A percentile compares a stretch with the other conserved stretches of the same genome.
Conservation (phyloP, 352 stramenopile species). For the Phytophthora citricola region DNA sequence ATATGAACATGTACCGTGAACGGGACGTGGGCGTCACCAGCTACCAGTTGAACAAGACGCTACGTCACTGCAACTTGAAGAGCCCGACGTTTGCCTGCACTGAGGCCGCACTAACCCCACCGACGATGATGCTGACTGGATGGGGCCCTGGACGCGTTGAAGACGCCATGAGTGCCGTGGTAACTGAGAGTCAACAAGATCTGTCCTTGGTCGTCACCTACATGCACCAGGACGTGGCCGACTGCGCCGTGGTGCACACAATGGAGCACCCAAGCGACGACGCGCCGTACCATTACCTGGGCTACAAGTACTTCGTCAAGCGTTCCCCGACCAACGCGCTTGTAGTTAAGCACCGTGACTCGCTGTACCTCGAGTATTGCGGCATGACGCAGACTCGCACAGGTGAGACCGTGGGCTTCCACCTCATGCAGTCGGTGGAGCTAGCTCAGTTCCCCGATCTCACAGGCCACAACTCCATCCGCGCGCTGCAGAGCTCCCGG, state of each 20-base stretch:
- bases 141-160: slow-evolving; percentile 48
- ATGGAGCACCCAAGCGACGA: slow-evolving; percentile 57
- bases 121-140: slow-evolving; percentile 43
- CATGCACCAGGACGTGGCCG: slow-evolving; percentile 61
- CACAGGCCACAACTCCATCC: slow-evolving; percentile 48
- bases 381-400: slow-evolving; percentile 40
- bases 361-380: slow-evolving; percentile 51
- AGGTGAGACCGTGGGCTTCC: slow-evolving; percentile 49
- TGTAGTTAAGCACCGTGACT: slow-evolving; percentile 42
- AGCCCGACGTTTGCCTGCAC: slow-evolving; percentile 30
- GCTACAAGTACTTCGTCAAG: slow-evolving; percentile 71
- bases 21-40: slow-evolving; percentile 38
- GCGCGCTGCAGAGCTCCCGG: slow-evolving; percentile 49
- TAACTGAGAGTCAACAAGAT: slow-evolving; percentile 54
- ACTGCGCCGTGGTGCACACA: slow-evolving; percentile 57
- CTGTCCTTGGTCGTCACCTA: slow-evolving; percentile 59
- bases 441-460: slow-evolving; percentile 50
- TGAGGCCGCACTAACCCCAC: slow-evolving; percentile 25
- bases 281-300: slow-evolving; percentile 53
- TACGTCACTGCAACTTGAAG: slow-evolving; percentile 31
- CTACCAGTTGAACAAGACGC: slow-evolving; percentile 22
- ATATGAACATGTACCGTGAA: slow-evolving; percentile 55
- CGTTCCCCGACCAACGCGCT: slow-evolving; percentile 36
- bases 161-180: slow-evolving; percentile 57
- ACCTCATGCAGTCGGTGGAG: slow-evolving; percentile 52